Base-by-base conservation (phyloP, 768 basidiomycete species). In the Mycena rosella region DNA sequence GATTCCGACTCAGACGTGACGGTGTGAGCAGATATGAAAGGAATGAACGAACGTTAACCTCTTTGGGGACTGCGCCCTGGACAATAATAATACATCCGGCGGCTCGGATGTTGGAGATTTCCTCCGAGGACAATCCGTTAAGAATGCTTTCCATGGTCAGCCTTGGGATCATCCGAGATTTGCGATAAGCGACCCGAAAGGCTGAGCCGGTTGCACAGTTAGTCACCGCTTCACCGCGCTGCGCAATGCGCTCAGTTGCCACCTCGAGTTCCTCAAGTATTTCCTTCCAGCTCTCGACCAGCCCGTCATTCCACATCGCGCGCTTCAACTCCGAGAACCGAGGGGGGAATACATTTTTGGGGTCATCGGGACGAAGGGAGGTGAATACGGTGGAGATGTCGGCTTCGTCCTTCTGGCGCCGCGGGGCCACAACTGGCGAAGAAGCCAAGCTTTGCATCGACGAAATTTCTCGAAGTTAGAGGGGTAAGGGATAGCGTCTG, bases 281-380 rank as follows among this genome's bases (percentile, higher is more conserved):
- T 36, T 86, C 80, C 47, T 78, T 80, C 90, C 91, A 92, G 49
- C 84, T 83, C 67, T 85, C 76, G 9, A 78, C 67, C 13, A 92
- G 75, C 3, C 65, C 70, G 13, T 88, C 86, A 11, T 68, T 77
- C 77, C 85, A 86, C 0, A 93, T 65, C 29, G 77, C 74, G 65
- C 83, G 84, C 80, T 95, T 94, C 27, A 94, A 76, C 8, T 84
- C 82, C 0, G 83, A 71, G 66, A 92, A 93, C 0, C 91, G 84
- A 10, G 79, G 72, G 0, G 47, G 47, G 27, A 48, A 48, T 9
- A 26, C 13, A 14, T 26, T 27, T 14, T 27, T 26, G 3, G 47
- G 47, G 24, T 48, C 47, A 27, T 22, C 4, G 24, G 47, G 24
- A 26, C 47, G 47, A 48, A 48, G 47, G 2, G 47, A 48, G 5